Conservation (phyloP, 768 basidiomycete species). For the Coprinellus micaceus region DNA sequence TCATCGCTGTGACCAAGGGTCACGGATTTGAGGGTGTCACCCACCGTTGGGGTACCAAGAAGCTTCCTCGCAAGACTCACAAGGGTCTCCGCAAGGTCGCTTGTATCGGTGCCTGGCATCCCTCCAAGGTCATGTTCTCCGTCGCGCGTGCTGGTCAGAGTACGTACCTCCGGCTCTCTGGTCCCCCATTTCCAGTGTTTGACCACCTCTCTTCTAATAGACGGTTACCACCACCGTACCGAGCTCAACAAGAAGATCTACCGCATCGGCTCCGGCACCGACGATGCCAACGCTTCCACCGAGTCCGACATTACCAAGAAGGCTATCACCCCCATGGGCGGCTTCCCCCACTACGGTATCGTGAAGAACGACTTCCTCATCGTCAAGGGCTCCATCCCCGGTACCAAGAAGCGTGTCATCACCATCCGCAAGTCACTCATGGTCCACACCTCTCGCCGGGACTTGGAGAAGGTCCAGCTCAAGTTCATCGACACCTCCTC, state of each 20-base stretch:
- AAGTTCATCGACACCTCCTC: constrained; percentile 99
- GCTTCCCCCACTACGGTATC: constrained; percentile 98
- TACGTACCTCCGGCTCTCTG: constrained; percentile 38
- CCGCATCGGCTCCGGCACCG: constrained; percentile 79
- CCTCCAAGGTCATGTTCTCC: constrained; percentile 99
- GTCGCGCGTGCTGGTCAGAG: constrained; percentile 99
- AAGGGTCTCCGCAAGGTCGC: constrained; percentile 99
- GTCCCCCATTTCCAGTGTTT: constrained; percentile 4
- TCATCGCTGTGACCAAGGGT: constrained; percentile 98
- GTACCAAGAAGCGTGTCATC: constrained; percentile 96
- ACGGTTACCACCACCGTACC: constrained; percentile 95
- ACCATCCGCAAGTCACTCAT: constrained; percentile 96
- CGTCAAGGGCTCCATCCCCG: constrained; percentile 93
- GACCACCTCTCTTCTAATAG: constrained; percentile 30
- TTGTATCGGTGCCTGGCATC: constrained; percentile 98
- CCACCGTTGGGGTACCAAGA: constrained; percentile 99
- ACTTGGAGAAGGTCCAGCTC: constrained; percentile 96
- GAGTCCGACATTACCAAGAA: constrained; percentile 94
- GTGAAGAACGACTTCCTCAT: constrained; percentile 98
- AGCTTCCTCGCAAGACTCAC: constrained; percentile 97
- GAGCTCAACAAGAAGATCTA: constrained; percentile 99
- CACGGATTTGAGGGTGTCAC: constrained; percentile 99
- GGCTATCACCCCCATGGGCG: constrained; percentile 94
- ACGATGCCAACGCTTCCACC: constrained; percentile 85
- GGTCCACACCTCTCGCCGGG: constrained; percentile 92